Evolutionary conservation across 139 green algal species (phyloP).

Genomic region (Picochlorum costavermella): DNA sequence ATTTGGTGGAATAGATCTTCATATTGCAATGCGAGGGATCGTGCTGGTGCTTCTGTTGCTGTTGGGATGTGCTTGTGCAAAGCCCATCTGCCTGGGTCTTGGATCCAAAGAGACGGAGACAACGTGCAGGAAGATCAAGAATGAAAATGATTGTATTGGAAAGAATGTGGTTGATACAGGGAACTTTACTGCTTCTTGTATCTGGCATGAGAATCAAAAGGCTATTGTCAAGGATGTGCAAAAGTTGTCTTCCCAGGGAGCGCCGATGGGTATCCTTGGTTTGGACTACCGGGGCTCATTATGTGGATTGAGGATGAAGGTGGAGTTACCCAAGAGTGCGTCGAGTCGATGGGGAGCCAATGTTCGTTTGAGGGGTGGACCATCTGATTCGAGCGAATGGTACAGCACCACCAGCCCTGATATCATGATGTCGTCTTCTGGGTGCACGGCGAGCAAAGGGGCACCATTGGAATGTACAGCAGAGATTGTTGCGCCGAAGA

Average conservation of each 20-base stretch:
- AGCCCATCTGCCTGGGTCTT: not conserved
- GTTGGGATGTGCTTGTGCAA: not conserved
- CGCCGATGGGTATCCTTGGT: not conserved
- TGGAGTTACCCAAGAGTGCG: not conserved
- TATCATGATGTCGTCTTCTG: not conserved
- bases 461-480: not conserved
- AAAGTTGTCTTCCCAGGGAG: not conserved
- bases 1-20: too few relatives aligned
- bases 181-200: not conserved
- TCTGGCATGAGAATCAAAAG: conserved; percentile 3
- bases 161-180: not conserved
- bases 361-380: not conserved
- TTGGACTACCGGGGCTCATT: not conserved
- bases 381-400: not conserved
- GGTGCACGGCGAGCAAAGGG: not conserved
- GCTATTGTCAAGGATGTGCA: not conserved
- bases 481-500: not conserved
- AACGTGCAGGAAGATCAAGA: not conserved
- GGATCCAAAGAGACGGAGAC: not conserved
- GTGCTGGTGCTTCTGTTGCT: not conserved
- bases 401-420: not conserved
- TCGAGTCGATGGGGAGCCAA: not conserved
- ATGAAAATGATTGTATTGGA: not conserved
- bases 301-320: not conserved
- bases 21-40: not conserved